These are phyloP conservation scores for Tricholoma sp. DNA, from an alignment of 768 basidiomycete species.

Conservation along the genomic window DNA sequence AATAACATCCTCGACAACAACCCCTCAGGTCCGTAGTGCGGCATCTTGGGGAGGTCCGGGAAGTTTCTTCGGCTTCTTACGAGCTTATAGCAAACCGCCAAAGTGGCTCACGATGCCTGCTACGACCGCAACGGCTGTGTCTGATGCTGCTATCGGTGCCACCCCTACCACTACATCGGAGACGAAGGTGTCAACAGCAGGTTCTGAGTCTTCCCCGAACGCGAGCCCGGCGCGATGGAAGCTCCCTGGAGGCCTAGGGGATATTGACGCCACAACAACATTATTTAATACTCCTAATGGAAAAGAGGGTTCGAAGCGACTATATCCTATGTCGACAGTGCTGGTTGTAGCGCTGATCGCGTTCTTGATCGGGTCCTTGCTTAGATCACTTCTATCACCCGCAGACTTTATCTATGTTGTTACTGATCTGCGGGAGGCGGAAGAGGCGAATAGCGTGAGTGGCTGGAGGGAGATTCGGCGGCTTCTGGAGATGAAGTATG, in stretches of 20 bases:
- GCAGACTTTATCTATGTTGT: slow-evolving; percentile 88
- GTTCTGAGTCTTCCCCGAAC: slow-evolving; percentile 1
- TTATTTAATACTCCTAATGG: slow-evolving; percentile 10
- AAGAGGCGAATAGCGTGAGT: slow-evolving; percentile 35
- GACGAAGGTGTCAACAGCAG: slow-evolving; percentile 5
- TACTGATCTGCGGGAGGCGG: slow-evolving; percentile 48
- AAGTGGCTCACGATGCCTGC: slow-evolving; percentile 40
- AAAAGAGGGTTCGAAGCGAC: slow-evolving; percentile 10
- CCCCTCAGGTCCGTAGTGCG: slow-evolving; percentile 17
- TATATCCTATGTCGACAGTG: slow-evolving; percentile 50
- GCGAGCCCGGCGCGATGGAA: slow-evolving; percentile 16
- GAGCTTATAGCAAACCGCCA: slow-evolving; percentile 54
- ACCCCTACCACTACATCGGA: slow-evolving; percentile 12
- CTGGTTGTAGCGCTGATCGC: slow-evolving; percentile 79
- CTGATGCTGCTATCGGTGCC: slow-evolving; percentile 11
- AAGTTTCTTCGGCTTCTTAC: slow-evolving; percentile 57
- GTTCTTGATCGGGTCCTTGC: slow-evolving; percentile 86
- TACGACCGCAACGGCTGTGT: slow-evolving; percentile 20
- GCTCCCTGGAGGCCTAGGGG: slow-evolving; percentile 35
- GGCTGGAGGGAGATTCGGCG: slow-evolving; percentile 87
- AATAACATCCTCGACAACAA: slow-evolving; percentile 9
- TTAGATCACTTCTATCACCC: slow-evolving; percentile 84
- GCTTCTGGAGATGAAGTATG: slow-evolving; percentile 75
- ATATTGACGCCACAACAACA: slow-evolving; percentile 19
- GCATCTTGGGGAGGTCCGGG: slow-evolving; percentile 14